These are phyloP conservation scores for Quercus suber DNA, from an alignment of 306 rosid genomes.

Conservation along the genomic window DNA sequence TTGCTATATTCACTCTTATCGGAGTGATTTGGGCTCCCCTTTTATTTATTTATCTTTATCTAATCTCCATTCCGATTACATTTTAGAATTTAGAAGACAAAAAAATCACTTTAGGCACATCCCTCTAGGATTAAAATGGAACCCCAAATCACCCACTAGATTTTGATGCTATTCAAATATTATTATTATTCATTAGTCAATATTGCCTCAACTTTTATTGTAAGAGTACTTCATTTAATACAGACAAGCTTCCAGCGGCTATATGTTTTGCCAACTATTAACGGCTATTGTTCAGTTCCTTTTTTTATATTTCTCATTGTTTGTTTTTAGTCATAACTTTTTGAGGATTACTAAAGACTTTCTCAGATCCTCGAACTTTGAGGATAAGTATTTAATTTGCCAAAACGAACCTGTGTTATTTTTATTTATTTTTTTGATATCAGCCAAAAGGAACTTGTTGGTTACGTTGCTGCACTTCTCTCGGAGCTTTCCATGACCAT, in stretches of 20 bases:
- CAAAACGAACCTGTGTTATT: too few species aligned
- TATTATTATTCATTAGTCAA: neutral
- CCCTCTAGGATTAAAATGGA: slow-evolving; percentile 2
- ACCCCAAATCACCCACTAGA: neutral
- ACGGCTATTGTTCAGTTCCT: neutral
- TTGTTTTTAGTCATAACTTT: too few species aligned
- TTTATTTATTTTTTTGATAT: too few species aligned
- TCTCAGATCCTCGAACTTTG: too few species aligned
- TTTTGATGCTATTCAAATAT: neutral
- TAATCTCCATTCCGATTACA: too few species aligned
- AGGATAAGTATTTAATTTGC: too few species aligned
- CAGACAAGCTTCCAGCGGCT: neutral
- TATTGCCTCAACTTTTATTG: neutral
- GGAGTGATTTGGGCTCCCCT: slow-evolving; percentile 5
- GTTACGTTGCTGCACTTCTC: too few species aligned
- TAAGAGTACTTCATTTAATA: neutral
- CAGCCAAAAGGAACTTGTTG: too few species aligned
- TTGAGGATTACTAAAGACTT: too few species aligned
- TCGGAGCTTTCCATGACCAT: too few species aligned
- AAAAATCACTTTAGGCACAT: neutral
- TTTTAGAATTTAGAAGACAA: neutral
- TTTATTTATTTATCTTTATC: neutral
- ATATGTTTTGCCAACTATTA: neutral
- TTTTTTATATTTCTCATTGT: too few species aligned
- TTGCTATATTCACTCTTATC: too few species aligned